Evolutionary conservation across 345 rosid species (phyloP).

Genomic region (Reutealis trisperma): DNA sequence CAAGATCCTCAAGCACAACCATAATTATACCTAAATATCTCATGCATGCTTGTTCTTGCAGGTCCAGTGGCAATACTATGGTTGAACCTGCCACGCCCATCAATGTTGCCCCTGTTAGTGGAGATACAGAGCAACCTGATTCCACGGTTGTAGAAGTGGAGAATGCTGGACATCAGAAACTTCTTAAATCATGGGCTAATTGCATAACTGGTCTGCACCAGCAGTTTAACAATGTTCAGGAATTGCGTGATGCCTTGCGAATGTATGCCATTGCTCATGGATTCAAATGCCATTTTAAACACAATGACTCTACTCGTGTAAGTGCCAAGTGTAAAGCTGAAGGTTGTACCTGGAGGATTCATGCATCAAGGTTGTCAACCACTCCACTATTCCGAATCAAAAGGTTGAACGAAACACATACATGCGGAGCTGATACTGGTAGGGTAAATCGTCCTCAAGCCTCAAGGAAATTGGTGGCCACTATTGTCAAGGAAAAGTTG

Average conservation of each 20-base stretch:
- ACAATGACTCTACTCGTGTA: slow-evolving; percentile 29
- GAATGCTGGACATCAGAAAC: slow-evolving; percentile 25
- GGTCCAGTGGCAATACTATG: slow-evolving; percentile 31
- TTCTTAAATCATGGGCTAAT: slow-evolving; percentile 31
- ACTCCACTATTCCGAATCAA: slow-evolving; percentile 26
- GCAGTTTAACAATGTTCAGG: slow-evolving; percentile 29
- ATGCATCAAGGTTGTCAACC: slow-evolving; percentile 28
- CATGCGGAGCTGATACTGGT: slow-evolving; percentile 24
- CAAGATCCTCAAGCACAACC: no score
- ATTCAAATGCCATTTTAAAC: slow-evolving; percentile 29
- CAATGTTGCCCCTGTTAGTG: slow-evolving; percentile 20
- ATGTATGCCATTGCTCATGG: slow-evolving; percentile 30
- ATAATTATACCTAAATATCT: neutral
- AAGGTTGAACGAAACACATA: slow-evolving; percentile 17
- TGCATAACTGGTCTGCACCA: slow-evolving; percentile 37
- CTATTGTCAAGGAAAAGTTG: slow-evolving; percentile 31
- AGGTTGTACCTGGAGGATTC: slow-evolving; percentile 33
- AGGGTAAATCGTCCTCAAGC: slow-evolving; percentile 19
- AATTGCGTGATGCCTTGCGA: slow-evolving; percentile 31
- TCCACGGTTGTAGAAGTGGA: neutral
- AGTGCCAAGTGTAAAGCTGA: slow-evolving; percentile 31
- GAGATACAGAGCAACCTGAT: neutral
- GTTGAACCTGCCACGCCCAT: slow-evolving; percentile 26
- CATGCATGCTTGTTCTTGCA: slow-evolving; percentile 17
- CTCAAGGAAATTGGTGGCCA: slow-evolving; percentile 31